Base-by-base conservation (phyloP, 2,329 filamentous ascomycete genomes). In the Penicillium rolfsii region DNA sequence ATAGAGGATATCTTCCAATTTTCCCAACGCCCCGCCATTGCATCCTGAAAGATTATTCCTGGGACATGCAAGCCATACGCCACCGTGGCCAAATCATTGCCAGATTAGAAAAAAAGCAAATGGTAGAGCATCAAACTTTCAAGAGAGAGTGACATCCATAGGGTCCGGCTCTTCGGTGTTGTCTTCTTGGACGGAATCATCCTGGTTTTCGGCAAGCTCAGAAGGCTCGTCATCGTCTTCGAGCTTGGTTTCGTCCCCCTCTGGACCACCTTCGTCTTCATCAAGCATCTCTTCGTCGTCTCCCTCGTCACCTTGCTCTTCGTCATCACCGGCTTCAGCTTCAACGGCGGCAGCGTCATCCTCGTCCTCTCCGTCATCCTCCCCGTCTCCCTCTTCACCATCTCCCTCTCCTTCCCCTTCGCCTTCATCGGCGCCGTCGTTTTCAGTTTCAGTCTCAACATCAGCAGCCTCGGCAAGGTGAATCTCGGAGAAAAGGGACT, bases 401-500 rank as follows among this genome's bases (percentile, higher is more conserved):
- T 57, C 59, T 12, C 57, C 63, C 9, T 57, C 59, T 8, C 57
- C 57, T 11, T 45, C 57, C 22, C 59, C 61, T 2, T 60, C 59
- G 2, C 58, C 65, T 7, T 66, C 69, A 3, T 64, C 64, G 2
- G 57, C 61, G 14, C 66, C 71, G n/a, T 70, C 67, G 7, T 57
- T 61, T 45, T 72, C 71, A 35, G 58, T 59, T 41, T 67, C 66
- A 16, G 58, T 58, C 16, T 68, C 52, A 9, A n/a, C 68, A 5
- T 63, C 70, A 11, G 60, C 57, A 4, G 65, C 67, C 7, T 66
- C 68, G 12, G 64, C 59, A 26, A 70, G 64, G 30, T 60, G 61
- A 24, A 73, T 45, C 40, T 71, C 70, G 3, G 71, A 68, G 45
- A 74, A 74, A 14, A 70, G 50, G 12, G 62, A 46, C 38, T 69